Evolutionary conservation across 176 grass and related monocot species (phyloP).

Genomic region (Avena insularis): DNA sequence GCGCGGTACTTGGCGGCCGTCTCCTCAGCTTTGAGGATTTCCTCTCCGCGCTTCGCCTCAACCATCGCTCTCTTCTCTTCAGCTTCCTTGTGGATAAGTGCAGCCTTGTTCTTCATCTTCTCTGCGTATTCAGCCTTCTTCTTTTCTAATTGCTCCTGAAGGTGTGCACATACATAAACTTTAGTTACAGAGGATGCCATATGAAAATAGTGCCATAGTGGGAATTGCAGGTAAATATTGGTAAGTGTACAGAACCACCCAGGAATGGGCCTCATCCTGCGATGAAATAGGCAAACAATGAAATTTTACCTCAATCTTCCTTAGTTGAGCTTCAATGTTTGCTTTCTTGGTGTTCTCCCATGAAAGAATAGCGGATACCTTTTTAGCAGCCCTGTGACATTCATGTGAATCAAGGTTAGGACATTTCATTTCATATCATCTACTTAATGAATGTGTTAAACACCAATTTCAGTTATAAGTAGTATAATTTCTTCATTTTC

Average conservation of each 20-base stretch:
- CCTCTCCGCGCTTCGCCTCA: conserved; percentile 71
- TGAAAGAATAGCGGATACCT: conserved; percentile 68
- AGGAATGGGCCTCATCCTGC: not conserved
- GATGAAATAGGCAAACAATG: not conserved
- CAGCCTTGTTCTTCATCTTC: conserved; percentile 90
- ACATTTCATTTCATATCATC: conserved; percentile 25
- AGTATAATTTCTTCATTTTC: too few relatives aligned
- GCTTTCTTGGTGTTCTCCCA: conserved; percentile 97
- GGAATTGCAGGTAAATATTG: not conserved
- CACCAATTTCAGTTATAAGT: conserved; percentile 16
- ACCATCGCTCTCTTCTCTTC: conserved; percentile 90
- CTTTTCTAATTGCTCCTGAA: conserved; percentile 93
- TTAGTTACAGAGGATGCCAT: not conserved
- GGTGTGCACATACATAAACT: not conserved
- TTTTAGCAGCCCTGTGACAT: conserved; percentile 76
- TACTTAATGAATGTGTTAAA: not conserved
- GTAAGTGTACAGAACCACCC: not conserved
- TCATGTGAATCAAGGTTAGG: conserved; percentile 15
- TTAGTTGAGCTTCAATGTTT: conserved; percentile 76
- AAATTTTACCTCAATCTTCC: conserved; percentile 78
- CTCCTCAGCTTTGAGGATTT: conserved; percentile 88
- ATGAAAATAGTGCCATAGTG: not conserved
- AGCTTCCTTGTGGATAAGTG: conserved; percentile 79
- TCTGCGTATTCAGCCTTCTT: conserved; percentile 91
- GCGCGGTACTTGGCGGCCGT: conserved; percentile 80